Evolutionary conservation across 2,329 filamentous ascomycete species (phyloP), one percentile per base, ranked within the genome.

Genomic region (Pestalotiopsis sp.): DNA sequence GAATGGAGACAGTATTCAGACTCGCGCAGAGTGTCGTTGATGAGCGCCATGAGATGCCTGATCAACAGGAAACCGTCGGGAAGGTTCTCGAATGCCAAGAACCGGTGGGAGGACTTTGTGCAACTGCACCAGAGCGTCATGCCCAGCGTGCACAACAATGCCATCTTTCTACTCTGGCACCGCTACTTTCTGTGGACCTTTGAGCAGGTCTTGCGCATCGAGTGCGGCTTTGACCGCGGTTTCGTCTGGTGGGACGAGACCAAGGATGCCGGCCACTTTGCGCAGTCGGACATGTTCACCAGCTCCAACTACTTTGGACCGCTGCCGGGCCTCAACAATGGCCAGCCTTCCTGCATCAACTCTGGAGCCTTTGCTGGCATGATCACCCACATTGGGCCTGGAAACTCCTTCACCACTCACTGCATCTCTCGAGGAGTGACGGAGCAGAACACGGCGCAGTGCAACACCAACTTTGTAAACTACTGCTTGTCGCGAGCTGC

Each of bases 211-310:
- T 71, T 79, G 12, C 77, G 77, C 45, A 73, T 76, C 56, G 77
- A 79, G 72, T 79, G 77, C 59, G 76, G 75, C 52, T 79, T 77
- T 70, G 69, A 75, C 72, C 60, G 74, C n/a, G 73, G 76, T 17
- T 73, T 79, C 70, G 72, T 75, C 23, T 79, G 77, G 77, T 79
- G 77, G 77, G 77, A 79, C 61, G 77, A 79, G 77, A 78, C 77
- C 73, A 75, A 75, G 67, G 78, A 77, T 72, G 75, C 77, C 49
- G 77, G 77, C 25, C 71, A 69, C 57, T 79, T 79, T 66, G 63
- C 70, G 60, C 70, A 74, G 67, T 71, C 76, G 2, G 74, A 74
- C 13, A 70, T 78, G 38, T 79, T 78, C 73, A 76, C 75, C 14
- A 66, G 20, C 49, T 20, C 57, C 49, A 59, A 73, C 60, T 78